Base-by-base conservation (phyloP, 2,329 filamentous ascomycete species). In the Arthrobotrys entomopaga region DNA sequence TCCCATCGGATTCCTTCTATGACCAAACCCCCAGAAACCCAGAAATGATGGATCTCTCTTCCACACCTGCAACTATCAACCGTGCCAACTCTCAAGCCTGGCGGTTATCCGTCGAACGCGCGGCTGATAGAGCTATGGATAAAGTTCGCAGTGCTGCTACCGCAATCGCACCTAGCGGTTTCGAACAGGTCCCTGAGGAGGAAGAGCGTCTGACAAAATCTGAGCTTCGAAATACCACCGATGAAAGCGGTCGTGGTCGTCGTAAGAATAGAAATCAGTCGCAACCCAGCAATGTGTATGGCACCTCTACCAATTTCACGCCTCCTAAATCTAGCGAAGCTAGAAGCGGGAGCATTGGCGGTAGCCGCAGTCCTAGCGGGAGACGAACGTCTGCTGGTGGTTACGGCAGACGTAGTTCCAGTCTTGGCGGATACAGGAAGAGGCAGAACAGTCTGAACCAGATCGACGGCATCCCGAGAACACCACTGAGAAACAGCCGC, bases 41-140 rank as follows among this genome's bases (percentile, higher is more conserved):
- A 42, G 57, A 74, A 58, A 57, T 66, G 29, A 16, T 59, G 22
- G 71, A 75, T 53, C 49, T 69, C 26, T 75, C 71, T 16, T 38
- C 65, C 38, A 54, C 43, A 11, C 71, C 71, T 7, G 49, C 49
- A 3, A 70, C 71, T 6, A 70, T 75, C 58, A 70, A 53, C 19
- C 64, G 71, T 11, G 59, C 65, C 7, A 75, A 70, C 71, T 75
- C 71, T 43, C 52, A 69, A 38, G 59, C 61, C 0, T 75, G 71
- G 71, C 71, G 71, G 29, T 54, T 70, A 7, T 75, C 71, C 5
- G 71, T 75, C 29, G 71, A 75, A 20, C 71, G 71, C 11, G 71
- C 71, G 13, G 71, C 71, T 6, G 71, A 75, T 22, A 70, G 43
- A 34, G 71, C 71, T 1, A 64, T 75, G 59, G 71, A 75, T 24